A percentile compares a stretch with the other conserved stretches of the same genome.
phyloP scores from a whole-genome alignment of 805 yeast genomes.

The Ogataea sp. region DNA sequence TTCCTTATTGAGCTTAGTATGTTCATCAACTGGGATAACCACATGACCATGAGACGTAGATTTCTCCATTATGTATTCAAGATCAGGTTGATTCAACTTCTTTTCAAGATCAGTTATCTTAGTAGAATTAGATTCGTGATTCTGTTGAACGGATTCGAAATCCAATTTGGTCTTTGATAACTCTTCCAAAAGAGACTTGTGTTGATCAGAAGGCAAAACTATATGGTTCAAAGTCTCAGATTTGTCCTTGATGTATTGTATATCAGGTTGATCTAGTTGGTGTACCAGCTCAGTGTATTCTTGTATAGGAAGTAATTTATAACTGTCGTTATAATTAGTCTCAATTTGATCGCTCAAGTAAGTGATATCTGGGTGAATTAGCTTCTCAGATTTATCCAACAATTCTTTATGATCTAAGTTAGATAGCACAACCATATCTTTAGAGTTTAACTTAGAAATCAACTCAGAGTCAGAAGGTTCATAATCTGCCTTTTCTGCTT shows the following conservation, averaged over 20 bases:
- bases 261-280: background rate
- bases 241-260: slow-evolving; percentile 8
- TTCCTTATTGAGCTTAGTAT: background rate
- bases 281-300: too few species aligned
- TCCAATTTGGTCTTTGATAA: too few species aligned
- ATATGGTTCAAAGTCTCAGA: slow-evolving; percentile 8
- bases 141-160: too few species aligned
- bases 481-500: too few species aligned
- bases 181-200: too few species aligned
- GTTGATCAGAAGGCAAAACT: too few species aligned
- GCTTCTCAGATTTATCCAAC: too few species aligned
- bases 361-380: too few species aligned
- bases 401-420: slow-evolving; percentile 14
- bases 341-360: too few species aligned
- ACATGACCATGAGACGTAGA: too few species aligned
- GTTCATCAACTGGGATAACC: slow-evolving; percentile 6
- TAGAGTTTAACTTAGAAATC: slow-evolving; percentile 5
- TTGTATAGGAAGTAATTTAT: too few species aligned
- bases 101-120: slow-evolving; percentile 7
- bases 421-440: slow-evolving; percentile 5
- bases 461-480: slow-evolving; percentile 10
- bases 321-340: too few species aligned
- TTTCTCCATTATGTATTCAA: background rate
- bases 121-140: slow-evolving; percentile 7
- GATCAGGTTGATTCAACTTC: background rate